Evolutionary conservation across 192 early-diverging fungal genomes (phyloP).

Genomic region (Globomyces pollinis-pini): DNA sequence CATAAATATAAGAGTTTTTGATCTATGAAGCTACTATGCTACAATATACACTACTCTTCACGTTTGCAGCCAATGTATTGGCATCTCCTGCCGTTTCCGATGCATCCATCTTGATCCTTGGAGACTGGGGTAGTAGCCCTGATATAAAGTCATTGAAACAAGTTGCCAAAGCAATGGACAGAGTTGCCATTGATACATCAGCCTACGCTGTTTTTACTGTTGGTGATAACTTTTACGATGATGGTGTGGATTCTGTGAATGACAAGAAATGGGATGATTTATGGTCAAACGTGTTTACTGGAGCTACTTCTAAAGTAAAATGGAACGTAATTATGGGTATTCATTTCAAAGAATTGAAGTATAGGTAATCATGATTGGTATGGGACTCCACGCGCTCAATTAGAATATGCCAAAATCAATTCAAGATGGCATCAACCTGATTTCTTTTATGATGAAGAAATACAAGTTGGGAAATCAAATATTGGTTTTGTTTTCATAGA

Average conservation of each 20-base stretch:
- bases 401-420: not conserved
- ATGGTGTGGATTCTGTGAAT: not conserved
- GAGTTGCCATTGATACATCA: not conserved
- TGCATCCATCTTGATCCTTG: too few species aligned
- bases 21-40: too few species aligned
- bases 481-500: not conserved
- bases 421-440: not conserved
- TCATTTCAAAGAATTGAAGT: not conserved
- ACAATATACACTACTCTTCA: too few species aligned
- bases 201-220: not conserved
- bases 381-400: not conserved
- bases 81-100: too few species aligned
- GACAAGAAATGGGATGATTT: conserved; percentile 2
- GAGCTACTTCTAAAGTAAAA: not conserved
- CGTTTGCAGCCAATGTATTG: too few species aligned
- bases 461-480: not conserved
- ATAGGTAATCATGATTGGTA: conserved; percentile 1
- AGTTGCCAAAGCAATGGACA: not conserved
- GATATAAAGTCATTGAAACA: not conserved
- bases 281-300: not conserved
- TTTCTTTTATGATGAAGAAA: not conserved
- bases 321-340: not conserved
- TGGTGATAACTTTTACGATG: conserved; percentile 9
- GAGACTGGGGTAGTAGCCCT: not conserved
- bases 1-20: too few species aligned